These are phyloP conservation scores for Chytriomyces confervae DNA, from an alignment of 192 early-diverging fungal species.

Conservation along the genomic window DNA sequence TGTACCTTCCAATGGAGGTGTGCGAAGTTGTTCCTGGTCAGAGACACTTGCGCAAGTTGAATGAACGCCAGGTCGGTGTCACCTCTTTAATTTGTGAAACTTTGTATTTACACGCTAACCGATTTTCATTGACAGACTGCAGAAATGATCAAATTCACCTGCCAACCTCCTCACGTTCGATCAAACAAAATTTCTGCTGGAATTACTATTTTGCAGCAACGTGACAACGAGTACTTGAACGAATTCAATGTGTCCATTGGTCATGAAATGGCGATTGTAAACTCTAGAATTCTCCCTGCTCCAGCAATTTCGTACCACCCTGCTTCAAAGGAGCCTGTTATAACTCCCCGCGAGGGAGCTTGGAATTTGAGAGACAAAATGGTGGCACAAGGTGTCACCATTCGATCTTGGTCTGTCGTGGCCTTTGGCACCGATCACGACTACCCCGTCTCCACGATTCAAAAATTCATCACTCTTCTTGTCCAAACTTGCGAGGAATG, in stretches of 20 bases:
- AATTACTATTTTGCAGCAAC: slow-evolving; percentile 69
- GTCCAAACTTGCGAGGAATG: slow-evolving; percentile 75
- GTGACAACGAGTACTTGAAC: slow-evolving; percentile 74
- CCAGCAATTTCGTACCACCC: slow-evolving; percentile 78
- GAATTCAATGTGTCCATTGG: slow-evolving; percentile 77
- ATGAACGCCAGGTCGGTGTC: slow-evolving; percentile 65
- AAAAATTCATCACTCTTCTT: slow-evolving; percentile 78
- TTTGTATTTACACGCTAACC: not conserved
- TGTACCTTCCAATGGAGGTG: slow-evolving; percentile 88
- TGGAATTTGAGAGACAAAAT: slow-evolving; percentile 89
- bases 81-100: not conserved
- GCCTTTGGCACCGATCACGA: slow-evolving; percentile 69
- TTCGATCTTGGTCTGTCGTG: slow-evolving; percentile 84
- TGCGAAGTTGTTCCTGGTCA: slow-evolving; percentile 85
- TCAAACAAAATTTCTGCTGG: slow-evolving; percentile 82
- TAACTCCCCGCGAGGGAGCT: slow-evolving; percentile 70
- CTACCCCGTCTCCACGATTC: slow-evolving; percentile 57
- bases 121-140: slow-evolving; percentile 66
- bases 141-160: slow-evolving; percentile 95
- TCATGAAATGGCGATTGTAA: slow-evolving; percentile 68
- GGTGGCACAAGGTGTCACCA: slow-evolving; percentile 73
- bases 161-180: slow-evolving; percentile 82
- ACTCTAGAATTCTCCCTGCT: slow-evolving; percentile 78
- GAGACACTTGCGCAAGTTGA: slow-evolving; percentile 80
- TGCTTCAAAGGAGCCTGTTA: slow-evolving; percentile 65